A percentile compares a stretch with the other conserved stretches of the same genome.
Conservation (phyloP, 176 grass and related monocot species). For the Oryza glaberrima region DNA sequence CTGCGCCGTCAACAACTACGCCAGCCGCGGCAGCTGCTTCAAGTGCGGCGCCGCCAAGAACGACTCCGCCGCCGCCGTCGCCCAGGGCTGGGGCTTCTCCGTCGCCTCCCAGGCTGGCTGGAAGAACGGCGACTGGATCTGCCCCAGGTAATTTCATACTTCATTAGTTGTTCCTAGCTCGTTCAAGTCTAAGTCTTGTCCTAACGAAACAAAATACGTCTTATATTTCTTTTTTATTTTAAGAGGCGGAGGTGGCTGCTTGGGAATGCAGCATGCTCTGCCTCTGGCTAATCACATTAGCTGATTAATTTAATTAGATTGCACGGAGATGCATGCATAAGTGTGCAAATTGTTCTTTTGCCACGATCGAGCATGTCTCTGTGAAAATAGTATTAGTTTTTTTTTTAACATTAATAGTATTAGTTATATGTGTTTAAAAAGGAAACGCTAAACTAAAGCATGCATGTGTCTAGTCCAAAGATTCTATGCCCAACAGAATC, state of each 20-base stretch:
- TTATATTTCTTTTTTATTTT: no score
- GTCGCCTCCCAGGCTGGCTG: conserved; percentile 52
- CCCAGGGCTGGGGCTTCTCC: conserved; percentile 71
- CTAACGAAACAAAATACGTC: no score
- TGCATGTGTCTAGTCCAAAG: not conserved
- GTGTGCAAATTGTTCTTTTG: conserved; percentile 1
- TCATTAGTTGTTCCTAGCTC: no score
- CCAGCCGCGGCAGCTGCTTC: conserved; percentile 74
- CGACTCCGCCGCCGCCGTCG: conserved; percentile 62
- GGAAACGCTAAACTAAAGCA: not conserved
- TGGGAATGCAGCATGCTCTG: conserved; percentile 37
- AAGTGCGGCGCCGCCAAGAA: conserved; percentile 81
- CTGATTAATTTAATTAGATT: not conserved
- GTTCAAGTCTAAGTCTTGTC: no score
- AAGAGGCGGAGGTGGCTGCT: not conserved
- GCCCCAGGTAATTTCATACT: not conserved
- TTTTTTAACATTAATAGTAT: not conserved
- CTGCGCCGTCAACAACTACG: conserved; percentile 83
- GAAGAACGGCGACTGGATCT: conserved; percentile 94
- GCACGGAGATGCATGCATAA: not conserved
- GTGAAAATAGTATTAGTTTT: not conserved
- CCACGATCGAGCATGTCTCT: not conserved
- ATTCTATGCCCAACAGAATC: conserved; percentile 20
- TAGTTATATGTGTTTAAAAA: not conserved
- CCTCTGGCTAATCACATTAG: not conserved